Base-by-base conservation (phyloP, 306 rosid genomes). In the Cicer cuneatum region DNA sequence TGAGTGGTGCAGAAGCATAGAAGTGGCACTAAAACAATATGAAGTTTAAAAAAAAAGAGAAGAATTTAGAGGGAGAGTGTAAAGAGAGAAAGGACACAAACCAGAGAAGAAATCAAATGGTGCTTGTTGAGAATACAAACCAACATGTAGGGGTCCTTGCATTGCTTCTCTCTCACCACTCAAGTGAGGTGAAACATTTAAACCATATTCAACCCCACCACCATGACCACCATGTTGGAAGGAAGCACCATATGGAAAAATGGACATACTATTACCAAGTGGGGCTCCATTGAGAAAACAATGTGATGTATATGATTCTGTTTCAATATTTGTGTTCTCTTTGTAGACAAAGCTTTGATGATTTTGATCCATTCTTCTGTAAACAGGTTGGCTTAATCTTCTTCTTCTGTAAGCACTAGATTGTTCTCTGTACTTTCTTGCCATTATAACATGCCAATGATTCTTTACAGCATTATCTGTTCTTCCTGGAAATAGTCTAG, bases 371-470 rank as follows among this genome's bases (percentile, higher is more conserved):
- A 84, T 81, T 42, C 85, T 74, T 64, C 78, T 87, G 81, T 67
- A 75, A 66, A 70, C 82, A 66, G 91, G 69, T 74, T 89, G 96
- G 48, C 54, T 86, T 5, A 87, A 80, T 73, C 93, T 91, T 81
- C 94, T 89, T 73, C 98, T 91, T 66, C 93, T 79, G 39, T 84
- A 88, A 66, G 95, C 89, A 83, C 82, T 87, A 19, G 96, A 90
- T 52, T 94, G 96, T 66, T 91, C 95, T 74, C 96, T 86, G 76
- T 84, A 91, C 66, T 91, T 91, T 71, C 98, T 91, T 0, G 98
- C 98, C 98, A 94, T 94, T 37, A 91, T 87, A 49, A 91, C 98
- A 87, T 94, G 98, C 98, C 98, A 94, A 66, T 94, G 98, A 70
- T 94, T 94, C 89, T 94, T 94, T 11, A 94, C 96, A 29, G 98